Evolutionary conservation across 495 filamentous ascomycete genomes (phyloP), one percentile per base, ranked within the genome.

Genomic region (Hypomontagnella submonticulosa): DNA sequence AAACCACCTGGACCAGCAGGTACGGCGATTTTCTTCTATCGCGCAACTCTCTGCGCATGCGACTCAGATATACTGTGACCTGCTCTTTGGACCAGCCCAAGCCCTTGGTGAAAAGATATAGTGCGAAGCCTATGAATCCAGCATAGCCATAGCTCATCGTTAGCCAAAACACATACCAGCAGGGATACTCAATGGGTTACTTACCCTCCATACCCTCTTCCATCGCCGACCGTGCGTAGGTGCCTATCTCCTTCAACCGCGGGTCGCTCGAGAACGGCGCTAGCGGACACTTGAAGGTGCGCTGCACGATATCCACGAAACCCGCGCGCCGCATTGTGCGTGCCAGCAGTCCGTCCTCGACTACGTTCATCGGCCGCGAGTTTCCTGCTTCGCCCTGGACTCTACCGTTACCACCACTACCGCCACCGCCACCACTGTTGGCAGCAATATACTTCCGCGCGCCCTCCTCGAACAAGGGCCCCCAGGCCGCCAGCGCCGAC

Each of bases 261-360:
- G 67, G 67, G 51, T 87, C 79, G 19, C 69, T 72, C 1, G 83
- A 73, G 80, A 84, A 87, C 5, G 78, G 77, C 12, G 80, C 81
- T 18, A 81, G 67, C 4, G 85, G 85, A 71, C 82, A 78, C 57
- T 86, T 85, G 61, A 81, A 83, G 11, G 57, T 69, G 33, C 72
- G 69, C 52, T 83, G 79, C 11, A 73, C 73, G 9, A 85, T 71
- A 23, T 83, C 76, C 5, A 75, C 71, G 62, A 86, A 86, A 8
- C 83, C 81, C 8, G 78, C 83, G 13, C 76, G 58, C 34, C 77
- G 76, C 57, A 85, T 75, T 0, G 46, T 34, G 2, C 50, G 50
- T 3, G 34, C 0, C 0, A 57, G 40, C 9, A 38, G 20, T 16
- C 54, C 63, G 13, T 67, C 63, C 37, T 71, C 67, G 36, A 71